Conservation (phyloP, 2,329 filamentous ascomycete species). For the Paraconiothyrium sp. region DNA sequence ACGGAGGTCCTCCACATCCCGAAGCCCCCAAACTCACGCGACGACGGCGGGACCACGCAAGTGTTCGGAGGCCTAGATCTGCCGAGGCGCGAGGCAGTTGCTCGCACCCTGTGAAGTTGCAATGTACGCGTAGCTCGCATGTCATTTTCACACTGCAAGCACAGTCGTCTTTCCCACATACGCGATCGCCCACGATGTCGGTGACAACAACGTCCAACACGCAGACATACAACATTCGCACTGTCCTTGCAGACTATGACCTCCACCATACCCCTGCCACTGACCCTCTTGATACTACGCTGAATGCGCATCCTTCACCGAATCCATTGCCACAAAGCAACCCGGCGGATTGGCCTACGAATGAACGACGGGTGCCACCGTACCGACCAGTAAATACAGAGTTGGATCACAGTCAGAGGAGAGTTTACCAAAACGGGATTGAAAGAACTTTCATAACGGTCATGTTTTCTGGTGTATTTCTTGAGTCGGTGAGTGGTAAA, state of each 20-base stretch:
- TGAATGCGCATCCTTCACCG: slow-evolving; percentile 40
- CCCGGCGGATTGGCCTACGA: slow-evolving; percentile 56
- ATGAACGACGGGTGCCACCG: slow-evolving; percentile 59
- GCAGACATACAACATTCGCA: slow-evolving; percentile 46
- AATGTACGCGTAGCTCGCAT: slow-evolving; percentile 1
- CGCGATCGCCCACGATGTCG: slow-evolving; percentile 47
- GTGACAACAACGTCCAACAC: slow-evolving; percentile 56
- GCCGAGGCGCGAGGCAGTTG: background rate
- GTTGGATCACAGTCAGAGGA: slow-evolving; percentile 54
- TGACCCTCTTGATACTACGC: slow-evolving; percentile 35
- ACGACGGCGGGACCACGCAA: slow-evolving; percentile 18
- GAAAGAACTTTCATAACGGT: slow-evolving; percentile 60
- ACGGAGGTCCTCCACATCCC: slow-evolving; percentile 32
- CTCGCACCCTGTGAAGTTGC: background rate
- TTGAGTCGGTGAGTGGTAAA: slow-evolving; percentile 54
- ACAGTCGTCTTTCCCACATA: background rate
- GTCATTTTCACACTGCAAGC: slow-evolving; percentile 6
- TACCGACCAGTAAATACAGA: slow-evolving; percentile 58
- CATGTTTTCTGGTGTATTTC: slow-evolving; percentile 61
- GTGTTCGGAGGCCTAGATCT: slow-evolving; percentile 4
- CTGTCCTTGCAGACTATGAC: slow-evolving; percentile 58
- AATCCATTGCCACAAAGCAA: slow-evolving; percentile 23
- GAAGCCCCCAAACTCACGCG: slow-evolving; percentile 15
- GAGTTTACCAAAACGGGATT: slow-evolving; percentile 54
- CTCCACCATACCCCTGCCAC: slow-evolving; percentile 52